These are phyloP conservation scores for Xylariaceae sp. DNA, from an alignment of 2,329 filamentous ascomycete species.

Conservation along the genomic window DNA sequence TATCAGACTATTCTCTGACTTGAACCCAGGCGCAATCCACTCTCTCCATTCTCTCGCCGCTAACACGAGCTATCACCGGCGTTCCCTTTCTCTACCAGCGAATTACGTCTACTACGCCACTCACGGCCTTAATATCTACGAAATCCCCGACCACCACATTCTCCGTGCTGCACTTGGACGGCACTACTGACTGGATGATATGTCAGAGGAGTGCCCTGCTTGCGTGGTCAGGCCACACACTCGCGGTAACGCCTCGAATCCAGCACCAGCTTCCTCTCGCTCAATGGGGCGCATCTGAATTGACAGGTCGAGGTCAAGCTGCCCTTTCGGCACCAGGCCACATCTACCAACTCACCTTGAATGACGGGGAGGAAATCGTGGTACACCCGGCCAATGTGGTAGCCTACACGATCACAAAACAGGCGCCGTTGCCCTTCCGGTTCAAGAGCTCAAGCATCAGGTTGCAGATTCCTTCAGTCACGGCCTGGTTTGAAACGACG, in stretches of 20 bases:
- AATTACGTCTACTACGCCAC: constrained; percentile 78
- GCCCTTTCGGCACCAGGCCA: constrained; percentile 83
- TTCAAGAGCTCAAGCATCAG: constrained; percentile 73
- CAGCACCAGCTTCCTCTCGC: constrained; percentile 70
- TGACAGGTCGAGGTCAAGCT: constrained; percentile 82
- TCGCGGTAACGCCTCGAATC: constrained; percentile 68
- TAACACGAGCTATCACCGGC: constrained; percentile 72
- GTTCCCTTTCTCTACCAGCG: constrained; percentile 94
- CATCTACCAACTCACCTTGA: constrained; percentile 78
- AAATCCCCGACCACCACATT: constrained; percentile 84
- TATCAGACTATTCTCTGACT: not conserved
- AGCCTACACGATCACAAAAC: constrained; percentile 74
- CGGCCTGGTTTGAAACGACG: constrained; percentile 59
- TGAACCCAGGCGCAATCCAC: constrained; percentile 73
- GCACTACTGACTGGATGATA: constrained; percentile 92
- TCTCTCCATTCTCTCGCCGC: constrained; percentile 77
- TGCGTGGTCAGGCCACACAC: constrained; percentile 93
- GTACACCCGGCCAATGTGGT: constrained; percentile 88
- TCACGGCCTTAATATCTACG: constrained; percentile 83
- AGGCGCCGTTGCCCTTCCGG: constrained; percentile 75
- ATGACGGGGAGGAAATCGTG: constrained; percentile 81
- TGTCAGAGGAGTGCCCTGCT: constrained; percentile 80
- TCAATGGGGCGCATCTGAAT: constrained; percentile 85
- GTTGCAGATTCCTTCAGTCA: constrained; percentile 72
- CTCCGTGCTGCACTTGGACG: constrained; percentile 81